phyloP scores from a whole-genome alignment of 257 asterid genomes.

The Solanum clarkiae region DNA sequence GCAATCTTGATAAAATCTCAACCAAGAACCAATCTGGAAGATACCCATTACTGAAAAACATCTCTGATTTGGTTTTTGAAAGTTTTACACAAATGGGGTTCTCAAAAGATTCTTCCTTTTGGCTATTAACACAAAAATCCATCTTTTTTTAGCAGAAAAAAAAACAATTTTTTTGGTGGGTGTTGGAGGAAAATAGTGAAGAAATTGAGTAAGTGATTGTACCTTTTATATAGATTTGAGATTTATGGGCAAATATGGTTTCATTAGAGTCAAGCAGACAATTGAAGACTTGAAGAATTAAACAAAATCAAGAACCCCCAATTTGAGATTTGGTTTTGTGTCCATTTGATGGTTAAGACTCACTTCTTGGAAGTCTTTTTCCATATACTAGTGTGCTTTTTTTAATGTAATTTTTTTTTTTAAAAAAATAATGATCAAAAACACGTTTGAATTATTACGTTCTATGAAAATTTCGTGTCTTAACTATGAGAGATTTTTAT shows the following conservation, averaged over 20 bases:
- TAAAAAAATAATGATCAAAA: accelerated
- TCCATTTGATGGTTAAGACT: background rate
- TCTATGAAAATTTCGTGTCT: no score
- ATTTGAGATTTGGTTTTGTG: background rate
- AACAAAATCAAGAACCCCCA: background rate
- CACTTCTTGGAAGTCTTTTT: background rate
- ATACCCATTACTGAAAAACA: background rate
- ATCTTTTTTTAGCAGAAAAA: background rate
- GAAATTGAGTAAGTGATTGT: background rate
- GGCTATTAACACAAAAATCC: background rate
- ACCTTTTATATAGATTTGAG: background rate
- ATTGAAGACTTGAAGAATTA: background rate
- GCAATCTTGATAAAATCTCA: background rate
- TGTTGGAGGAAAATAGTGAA: background rate
- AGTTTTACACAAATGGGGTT: background rate
- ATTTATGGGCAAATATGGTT: background rate
- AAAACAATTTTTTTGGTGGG: background rate
- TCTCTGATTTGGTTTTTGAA: background rate
- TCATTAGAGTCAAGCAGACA: background rate
- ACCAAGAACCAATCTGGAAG: conserved; percentile 1
- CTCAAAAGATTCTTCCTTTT: background rate
- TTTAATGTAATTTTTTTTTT: background rate
- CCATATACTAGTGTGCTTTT: background rate
- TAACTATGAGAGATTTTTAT: background rate
- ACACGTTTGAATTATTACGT: background rate